Evolutionary conservation across 257 asterid species (phyloP), one percentile per base, ranked within the genome.

Genomic region (Oldenlandia corymbosa): DNA sequence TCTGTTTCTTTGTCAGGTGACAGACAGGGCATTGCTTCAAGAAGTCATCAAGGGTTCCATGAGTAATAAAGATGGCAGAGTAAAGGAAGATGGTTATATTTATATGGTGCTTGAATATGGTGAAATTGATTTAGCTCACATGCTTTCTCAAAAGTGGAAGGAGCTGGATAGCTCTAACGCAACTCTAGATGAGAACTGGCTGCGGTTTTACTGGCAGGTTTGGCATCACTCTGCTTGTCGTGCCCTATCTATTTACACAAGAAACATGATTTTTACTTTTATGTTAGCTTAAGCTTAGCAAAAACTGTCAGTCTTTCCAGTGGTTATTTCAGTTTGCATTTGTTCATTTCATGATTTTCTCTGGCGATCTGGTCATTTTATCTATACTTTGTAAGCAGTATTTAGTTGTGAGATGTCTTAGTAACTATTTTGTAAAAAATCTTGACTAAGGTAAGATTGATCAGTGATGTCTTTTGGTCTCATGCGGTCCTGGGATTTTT

Each of bases 141-240:
- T 93, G 99, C 94, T 93, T 47, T 81, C 96, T 62, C 94, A 85
- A 48, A 87, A 93, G 72, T 93, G 96, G 97, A 87, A 77, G 81
- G 96, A 87, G 72, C 72, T 93, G 60, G 96, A 90, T 65, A 75
- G 75, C 62, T 72, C 81, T 57, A 58, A 64, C 62, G 72, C 80
- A 51, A 78, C 75, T 68, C 89, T 93, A 65, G 97, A 90, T 79
- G 96, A 93, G 73, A 93, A 89, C 72, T 93, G 99, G 99, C 96
- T 93, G 48, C 86, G 99, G 26, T 93, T 89, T 84, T 90, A 93
- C 75, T 93, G 97, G 97, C 94, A 91, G 98, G 98, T 91, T 46
- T 49, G 60, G 68, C 62, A 53, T 64, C 18, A 56, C 54, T 42
- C 9, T 50, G 73, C 57, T 55, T 62, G 53, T 60, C 54, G 13